These are phyloP conservation scores for Sphagnum tenellum DNA, from an alignment of 225 moss, liverwort and hornwort genomes.

Conservation along the genomic window DNA sequence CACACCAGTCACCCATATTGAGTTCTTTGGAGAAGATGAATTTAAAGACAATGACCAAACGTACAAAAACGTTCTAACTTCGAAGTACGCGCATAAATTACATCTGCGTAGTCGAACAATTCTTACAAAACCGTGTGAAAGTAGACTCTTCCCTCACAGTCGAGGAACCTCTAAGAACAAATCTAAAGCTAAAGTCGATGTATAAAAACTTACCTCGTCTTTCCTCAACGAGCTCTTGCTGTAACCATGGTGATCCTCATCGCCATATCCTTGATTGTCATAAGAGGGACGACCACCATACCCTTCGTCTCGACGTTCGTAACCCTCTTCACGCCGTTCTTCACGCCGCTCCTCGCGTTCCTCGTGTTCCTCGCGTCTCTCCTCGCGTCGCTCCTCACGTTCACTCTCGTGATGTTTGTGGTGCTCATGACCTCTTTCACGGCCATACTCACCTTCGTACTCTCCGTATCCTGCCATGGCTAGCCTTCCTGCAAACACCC, in stretches of 20 bases:
- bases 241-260: slow-evolving; percentile 2
- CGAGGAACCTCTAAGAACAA: background rate
- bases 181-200: too few relatives aligned
- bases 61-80: too few relatives aligned
- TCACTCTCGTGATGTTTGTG: background rate
- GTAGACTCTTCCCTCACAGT: background rate
- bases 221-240: slow-evolving; percentile 6
- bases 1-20: background rate
- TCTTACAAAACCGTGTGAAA: background rate
- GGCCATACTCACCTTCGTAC: background rate
- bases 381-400: background rate
- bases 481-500: background rate
- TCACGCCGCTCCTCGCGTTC: too few relatives aligned
- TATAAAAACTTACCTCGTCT: slow-evolving; percentile 1
- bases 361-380: background rate
- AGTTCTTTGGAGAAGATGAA: too few relatives aligned
- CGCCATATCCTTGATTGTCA: slow-evolving; percentile 9
- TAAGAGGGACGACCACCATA: background rate
- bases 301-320: background rate
- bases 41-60: too few relatives aligned
- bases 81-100: background rate
- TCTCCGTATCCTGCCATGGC: background rate
- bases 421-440: background rate
- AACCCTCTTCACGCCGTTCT: background rate
- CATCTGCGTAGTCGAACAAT: background rate